Percentiles rank a stretch among this genome's conserved stretches.
Evolutionary conservation across 768 basidiomycete species (phyloP).

Genomic region (Pulveroboletus frians): DNA sequence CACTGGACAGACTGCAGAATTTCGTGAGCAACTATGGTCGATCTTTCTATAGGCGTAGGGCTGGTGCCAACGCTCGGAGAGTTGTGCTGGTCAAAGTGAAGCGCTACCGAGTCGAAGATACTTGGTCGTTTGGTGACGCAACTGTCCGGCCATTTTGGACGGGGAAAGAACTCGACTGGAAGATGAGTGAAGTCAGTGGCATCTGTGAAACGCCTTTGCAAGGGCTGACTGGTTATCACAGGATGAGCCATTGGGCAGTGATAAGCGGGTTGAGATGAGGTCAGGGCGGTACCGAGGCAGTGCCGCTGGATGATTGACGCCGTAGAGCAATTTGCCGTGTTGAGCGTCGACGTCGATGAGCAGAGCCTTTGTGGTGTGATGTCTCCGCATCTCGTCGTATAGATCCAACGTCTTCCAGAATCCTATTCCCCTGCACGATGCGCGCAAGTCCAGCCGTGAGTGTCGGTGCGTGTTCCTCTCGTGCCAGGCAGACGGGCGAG

Average conservation of each 20-base stretch:
- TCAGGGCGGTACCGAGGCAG: conserved; percentile 21
- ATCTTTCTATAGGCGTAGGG: conserved; percentile 59
- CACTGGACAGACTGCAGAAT: conserved; percentile 71
- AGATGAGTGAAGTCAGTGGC: conserved; percentile 33
- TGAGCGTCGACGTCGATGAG: conserved; percentile 3
- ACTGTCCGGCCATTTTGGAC: conserved; percentile 83
- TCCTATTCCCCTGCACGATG: conserved; percentile 7
- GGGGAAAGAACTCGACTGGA: conserved; percentile 77
- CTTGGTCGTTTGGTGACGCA: conserved; percentile 42
- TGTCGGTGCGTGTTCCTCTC: conserved; percentile 13
- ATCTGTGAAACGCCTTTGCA: background rate
- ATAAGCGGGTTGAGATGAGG: background rate
- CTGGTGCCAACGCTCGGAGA: conserved; percentile 27
- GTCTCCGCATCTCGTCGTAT: conserved; percentile 10
- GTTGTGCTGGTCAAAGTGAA: conserved; percentile 43
- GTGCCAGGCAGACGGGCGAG: background rate
- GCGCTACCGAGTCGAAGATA: conserved; percentile 39
- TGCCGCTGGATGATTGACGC: conserved; percentile 19
- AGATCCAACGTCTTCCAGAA: conserved; percentile 2
- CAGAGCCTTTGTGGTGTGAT: conserved; percentile 5
- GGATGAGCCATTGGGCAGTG: background rate
- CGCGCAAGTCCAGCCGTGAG: conserved; percentile 4
- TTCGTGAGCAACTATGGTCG: conserved; percentile 81
- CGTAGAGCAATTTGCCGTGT: conserved; percentile 2
- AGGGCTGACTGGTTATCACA: conserved; percentile 5